Base-by-base conservation (phyloP, 108 stramenopile genomes). In the Cyclotella kingstonii region DNA sequence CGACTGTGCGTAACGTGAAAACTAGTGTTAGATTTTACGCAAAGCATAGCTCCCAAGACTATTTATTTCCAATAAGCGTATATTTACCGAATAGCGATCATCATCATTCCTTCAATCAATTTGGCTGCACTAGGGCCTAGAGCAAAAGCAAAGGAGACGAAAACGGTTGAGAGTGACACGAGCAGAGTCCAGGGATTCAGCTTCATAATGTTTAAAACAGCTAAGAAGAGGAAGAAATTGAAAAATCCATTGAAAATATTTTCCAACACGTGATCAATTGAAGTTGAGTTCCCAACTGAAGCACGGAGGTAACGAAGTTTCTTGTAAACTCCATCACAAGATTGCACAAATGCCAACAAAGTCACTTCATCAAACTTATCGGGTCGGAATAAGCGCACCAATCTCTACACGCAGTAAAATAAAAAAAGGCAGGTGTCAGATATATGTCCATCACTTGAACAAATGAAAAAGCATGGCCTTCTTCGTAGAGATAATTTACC, bases 111-210 rank as follows among this genome's bases (percentile, higher is more conserved):
- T 74, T 87, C 86, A 31, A 91, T 78, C 5, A 79, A 56, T 54
- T 86, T 85, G 15, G 84, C 79, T 21, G 71, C 79, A 4, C 73
- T 78, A 10, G 84, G 70, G 2, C 91, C 87, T 28, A 93, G 60
- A 8, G 86, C 86, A 63, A 93, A 89, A 3, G 86, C 79, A 50
- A 87, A 73, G 0, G 84, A 78, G 17, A 93, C 82, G 31, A 89
- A 17, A 4, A 91, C 58, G 12, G 87, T 83, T 4, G 83, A 78
- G 40, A 87, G 29, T 10, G 87, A 82, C 12, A 86, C 81, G 5
- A 91, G 68, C 18, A 91, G 63, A 19, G 84, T 79, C 83, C 81
- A 84, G 2, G 88, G 91, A 53, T 89, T 87, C 31, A 85, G 58
- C n/a, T 79, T 43, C 29, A 93, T 42, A 0, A 89, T 46, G n/a